Evolutionary conservation across 2,329 filamentous ascomycete species (phyloP).

Genomic region (Aspergillus fijiensis): DNA sequence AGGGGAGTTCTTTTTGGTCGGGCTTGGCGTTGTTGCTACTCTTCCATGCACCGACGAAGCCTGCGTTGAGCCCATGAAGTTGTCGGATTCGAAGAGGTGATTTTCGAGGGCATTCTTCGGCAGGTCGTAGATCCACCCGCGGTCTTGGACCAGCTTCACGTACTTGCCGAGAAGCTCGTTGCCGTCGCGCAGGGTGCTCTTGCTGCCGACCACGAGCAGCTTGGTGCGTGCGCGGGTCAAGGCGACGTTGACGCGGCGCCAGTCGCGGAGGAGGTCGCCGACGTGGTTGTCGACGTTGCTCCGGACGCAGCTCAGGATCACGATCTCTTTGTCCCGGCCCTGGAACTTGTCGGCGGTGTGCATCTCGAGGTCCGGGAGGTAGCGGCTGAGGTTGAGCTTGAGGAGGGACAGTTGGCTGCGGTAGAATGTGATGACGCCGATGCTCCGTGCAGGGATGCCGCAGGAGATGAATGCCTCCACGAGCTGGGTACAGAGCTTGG

Average conservation of each 20-base stretch:
- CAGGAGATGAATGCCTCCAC: slow-evolving; percentile 74
- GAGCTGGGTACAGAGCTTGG: slow-evolving; percentile 72
- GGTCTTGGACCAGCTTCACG: slow-evolving; percentile 71
- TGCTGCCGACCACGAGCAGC: slow-evolving; percentile 81
- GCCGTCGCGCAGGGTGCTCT: slow-evolving; percentile 65
- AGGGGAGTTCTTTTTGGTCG: slow-evolving; percentile 30
- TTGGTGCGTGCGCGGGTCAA: slow-evolving; percentile 93
- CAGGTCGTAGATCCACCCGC: slow-evolving; percentile 78
- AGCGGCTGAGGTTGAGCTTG: slow-evolving; percentile 65
- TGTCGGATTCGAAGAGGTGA: slow-evolving; percentile 63
- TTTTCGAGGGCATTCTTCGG: slow-evolving; percentile 61
- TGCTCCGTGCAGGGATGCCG: slow-evolving; percentile 71
- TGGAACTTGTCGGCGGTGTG: slow-evolving; percentile 97
- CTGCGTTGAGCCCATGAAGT: slow-evolving; percentile 18
- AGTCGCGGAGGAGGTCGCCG: slow-evolving; percentile 89
- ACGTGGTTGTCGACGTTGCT: slow-evolving; percentile 79
- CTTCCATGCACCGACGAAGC: slow-evolving; percentile 20
- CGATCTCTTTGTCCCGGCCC: slow-evolving; percentile 89
- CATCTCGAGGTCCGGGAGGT: slow-evolving; percentile 72
- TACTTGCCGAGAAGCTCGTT: slow-evolving; percentile 77
- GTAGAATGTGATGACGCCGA: slow-evolving; percentile 97
- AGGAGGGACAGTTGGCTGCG: slow-evolving; percentile 85
- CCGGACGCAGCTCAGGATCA: slow-evolving; percentile 82
- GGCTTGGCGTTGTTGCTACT: slow-evolving; percentile 26
- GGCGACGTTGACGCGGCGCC: slow-evolving; percentile 91